Percentiles rank a stretch among this genome's conserved stretches.
These are phyloP conservation scores for Withania somnifera DNA, from an alignment of 305 asterid species.

Conservation along the genomic window DNA sequence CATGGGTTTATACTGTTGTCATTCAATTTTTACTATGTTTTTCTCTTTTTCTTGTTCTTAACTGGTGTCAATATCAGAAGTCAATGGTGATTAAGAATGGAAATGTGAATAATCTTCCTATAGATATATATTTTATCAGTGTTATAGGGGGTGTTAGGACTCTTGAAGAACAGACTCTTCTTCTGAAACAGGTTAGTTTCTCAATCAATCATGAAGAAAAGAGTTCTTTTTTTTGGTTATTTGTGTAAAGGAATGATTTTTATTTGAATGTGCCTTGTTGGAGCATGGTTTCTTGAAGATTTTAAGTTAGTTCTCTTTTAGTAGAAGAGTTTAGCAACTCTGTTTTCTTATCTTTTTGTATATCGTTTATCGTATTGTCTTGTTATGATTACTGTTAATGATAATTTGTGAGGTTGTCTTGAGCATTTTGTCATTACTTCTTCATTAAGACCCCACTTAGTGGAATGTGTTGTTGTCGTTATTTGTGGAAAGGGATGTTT, in stretches of 20 bases:
- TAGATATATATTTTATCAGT: conserved; percentile 32
- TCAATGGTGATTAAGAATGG: not conserved
- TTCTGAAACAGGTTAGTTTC: conserved; percentile 46
- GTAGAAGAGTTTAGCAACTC: not conserved
- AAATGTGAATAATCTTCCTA: not conserved
- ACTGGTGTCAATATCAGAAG: conserved; percentile 27
- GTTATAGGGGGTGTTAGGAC: conserved; percentile 45
- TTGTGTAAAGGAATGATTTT: not conserved
- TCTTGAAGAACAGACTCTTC: conserved; percentile 29
- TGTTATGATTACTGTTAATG: no score
- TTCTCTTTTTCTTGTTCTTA: conserved; percentile 32
- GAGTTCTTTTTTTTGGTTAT: not conserved
- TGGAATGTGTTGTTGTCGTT: not conserved
- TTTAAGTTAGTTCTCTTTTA: not conserved
- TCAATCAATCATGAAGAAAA: not conserved
- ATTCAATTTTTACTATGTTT: conserved; percentile 46
- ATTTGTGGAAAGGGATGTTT: not conserved
- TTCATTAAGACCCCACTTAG: not conserved
- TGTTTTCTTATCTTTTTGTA: not conserved
- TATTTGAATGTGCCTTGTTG: not conserved
- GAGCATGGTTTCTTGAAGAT: not conserved
- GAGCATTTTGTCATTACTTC: not conserved
- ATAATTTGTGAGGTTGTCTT: no score
- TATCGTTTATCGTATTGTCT: not conserved
- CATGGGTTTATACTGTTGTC: conserved; percentile 50